These are phyloP conservation scores for Aspergillus sp. DNA, from an alignment of 2,329 filamentous ascomycete species.

Conservation along the genomic window DNA sequence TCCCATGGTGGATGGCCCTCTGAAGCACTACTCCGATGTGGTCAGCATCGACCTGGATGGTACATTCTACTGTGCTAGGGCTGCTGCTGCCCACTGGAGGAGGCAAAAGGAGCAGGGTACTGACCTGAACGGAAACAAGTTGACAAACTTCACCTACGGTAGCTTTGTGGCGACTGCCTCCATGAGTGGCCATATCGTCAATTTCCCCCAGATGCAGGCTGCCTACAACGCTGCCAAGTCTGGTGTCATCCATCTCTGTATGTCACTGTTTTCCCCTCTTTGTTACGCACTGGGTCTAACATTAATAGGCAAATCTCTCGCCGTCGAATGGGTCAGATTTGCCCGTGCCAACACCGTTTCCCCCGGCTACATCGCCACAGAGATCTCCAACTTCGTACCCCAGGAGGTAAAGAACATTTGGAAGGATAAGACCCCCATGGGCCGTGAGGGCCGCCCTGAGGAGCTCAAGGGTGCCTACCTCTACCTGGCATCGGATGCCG, in stretches of 20 bases:
- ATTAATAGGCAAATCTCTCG: conserved; percentile 58
- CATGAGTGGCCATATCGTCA: conserved; percentile 74
- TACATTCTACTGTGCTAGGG: conserved; percentile 71
- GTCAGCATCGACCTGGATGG: conserved; percentile 69
- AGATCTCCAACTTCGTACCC: conserved; percentile 63
- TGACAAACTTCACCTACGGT: conserved; percentile 58
- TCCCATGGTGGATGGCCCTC: conserved; percentile 59
- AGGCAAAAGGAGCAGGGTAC: conserved; percentile 65
- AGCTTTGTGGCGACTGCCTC: conserved; percentile 75
- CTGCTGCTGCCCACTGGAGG: conserved; percentile 65
- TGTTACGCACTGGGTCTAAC: conserved; percentile 36
- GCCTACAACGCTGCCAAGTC: conserved; percentile 72
- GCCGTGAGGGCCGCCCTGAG: conserved; percentile 63
- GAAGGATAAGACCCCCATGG: conserved; percentile 77
- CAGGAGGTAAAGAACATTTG: conserved; percentile 66
- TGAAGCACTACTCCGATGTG: conserved; percentile 63
- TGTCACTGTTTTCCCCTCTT: conserved; percentile 35
- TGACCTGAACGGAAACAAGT: conserved; percentile 56
- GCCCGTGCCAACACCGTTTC: conserved; percentile 68
- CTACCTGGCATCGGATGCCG: conserved; percentile 75
- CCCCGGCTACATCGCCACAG: conserved; percentile 71
- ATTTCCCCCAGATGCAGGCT: conserved; percentile 69
- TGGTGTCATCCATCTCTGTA: conserved; percentile 49
- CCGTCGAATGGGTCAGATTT: conserved; percentile 73
- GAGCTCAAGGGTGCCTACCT: conserved; percentile 82